Evolutionary conservation across 352 stramenopile genomes (phyloP), one percentile per base, ranked within the genome.

Genomic region (Globisporangium spiculum): DNA sequence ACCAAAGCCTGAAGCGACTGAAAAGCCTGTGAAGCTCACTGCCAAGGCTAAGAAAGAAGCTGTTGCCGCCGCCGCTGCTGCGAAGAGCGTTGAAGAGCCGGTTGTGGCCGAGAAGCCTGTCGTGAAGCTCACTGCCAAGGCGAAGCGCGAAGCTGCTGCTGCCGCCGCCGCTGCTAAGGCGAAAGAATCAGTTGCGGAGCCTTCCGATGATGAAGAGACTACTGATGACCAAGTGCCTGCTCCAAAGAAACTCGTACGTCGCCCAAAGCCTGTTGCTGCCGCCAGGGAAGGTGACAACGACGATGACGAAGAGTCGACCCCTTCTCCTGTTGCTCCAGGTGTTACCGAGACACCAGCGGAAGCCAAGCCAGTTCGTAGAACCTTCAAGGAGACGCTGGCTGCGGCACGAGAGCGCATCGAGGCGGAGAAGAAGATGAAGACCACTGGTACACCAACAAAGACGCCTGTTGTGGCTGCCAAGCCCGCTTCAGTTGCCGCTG

Each of bases 341-440:
- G 56, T 52, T 52, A 20, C 41, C 20, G 41, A 57, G 9, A 26
- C 68, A 36, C 26, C 34, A 16, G 62, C 54, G 22, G 59, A 34
- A 30, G 46, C 64, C 48, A 63, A 73, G 52, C 53, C 22, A 8
- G 60, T 70, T 30, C 70, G 75, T 50, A 67, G 67, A 16, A 72
- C 60, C 52, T 90, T 91, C 54, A 44, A 76, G 59, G 74, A 83
- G n/a, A 87, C 79, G 22, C 60, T 90, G 12, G 74, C 67, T 18
- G 71, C 70, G 0, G 83, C 70, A 18, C 73, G 67, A 63, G 76
- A 78, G 50, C 66, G 64, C 32, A 66, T 90, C 27, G 75, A 75
- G 18, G 58, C 72, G 1, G 75, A 81, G 10, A 79, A 81, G 55
- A 66, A 32, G 66, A 67, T 61, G 60, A 71, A 63, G 63, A 24